phyloP scores from a whole-genome alignment of 2,329 filamentous ascomycete species.

The Aspergillus persii region DNA sequence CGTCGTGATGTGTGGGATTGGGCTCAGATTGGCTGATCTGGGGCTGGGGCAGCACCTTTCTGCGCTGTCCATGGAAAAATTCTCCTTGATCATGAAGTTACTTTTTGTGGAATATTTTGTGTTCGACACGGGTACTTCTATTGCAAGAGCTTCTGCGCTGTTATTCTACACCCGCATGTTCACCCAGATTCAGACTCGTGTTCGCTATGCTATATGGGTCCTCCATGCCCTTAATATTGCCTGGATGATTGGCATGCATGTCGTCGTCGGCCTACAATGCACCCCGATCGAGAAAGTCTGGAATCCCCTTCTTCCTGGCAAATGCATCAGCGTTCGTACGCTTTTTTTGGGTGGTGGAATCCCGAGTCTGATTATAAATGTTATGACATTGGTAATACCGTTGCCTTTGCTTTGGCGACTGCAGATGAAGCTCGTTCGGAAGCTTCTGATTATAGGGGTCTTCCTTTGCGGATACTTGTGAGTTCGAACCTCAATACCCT shows the following conservation, averaged over 20 bases:
- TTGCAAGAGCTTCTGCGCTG: background rate
- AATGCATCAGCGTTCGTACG: background rate
- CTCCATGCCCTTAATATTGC: background rate
- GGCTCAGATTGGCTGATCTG: background rate
- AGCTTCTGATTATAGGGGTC: background rate
- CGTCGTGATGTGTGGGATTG: background rate
- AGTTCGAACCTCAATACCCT: background rate
- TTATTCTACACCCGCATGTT: background rate
- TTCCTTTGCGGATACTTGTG: background rate
- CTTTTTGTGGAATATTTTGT: background rate
- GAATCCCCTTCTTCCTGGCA: background rate
- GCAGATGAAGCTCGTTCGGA: background rate
- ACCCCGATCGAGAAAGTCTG: background rate
- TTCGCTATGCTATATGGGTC: background rate
- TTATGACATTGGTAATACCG: background rate
- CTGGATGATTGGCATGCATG: background rate
- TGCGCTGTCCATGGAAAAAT: background rate
- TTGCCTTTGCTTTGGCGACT: background rate
- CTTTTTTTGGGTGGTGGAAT: background rate
- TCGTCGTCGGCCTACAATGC: background rate
- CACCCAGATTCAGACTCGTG: background rate
- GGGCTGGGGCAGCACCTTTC: background rate
- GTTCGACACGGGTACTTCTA: background rate
- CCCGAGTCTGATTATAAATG: background rate
- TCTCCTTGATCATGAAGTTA: background rate